Evolutionary conservation across 495 filamentous ascomycete species (phyloP), one percentile per base, ranked within the genome.

Genomic region (Apodospora peruviana): DNA sequence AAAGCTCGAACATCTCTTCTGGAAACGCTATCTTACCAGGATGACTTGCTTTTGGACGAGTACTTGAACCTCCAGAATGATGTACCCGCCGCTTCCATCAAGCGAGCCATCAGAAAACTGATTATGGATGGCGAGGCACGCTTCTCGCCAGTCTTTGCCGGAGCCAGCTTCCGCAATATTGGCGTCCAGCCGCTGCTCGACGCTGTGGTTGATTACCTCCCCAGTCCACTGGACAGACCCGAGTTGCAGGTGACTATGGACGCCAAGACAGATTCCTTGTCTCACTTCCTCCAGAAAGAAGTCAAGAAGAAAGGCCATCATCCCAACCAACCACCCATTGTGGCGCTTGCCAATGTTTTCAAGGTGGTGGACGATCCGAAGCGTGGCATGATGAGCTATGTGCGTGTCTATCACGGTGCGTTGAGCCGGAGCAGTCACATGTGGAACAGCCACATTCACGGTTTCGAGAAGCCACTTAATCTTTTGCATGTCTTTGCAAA

Each of bases 181-280:
- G 94, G 94, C 19, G 91, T 99, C 9, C 88, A 95, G 64, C 91
- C 93, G 11, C 73, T 99, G 27, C 76, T 96, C 16, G 93, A 99
- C 63, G 88, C 85, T 27, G 79, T 97, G 23, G 76, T 87, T 11
- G 85, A 96, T 50, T 82, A 95, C 39, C 75, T 99, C 5, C 94
- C 94, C 4, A 87, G 82, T 45, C 94, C 94, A 0, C 62, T 66
- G 0, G 90, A 99, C 57, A 74, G 84, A 29, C 83, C 86, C 3
- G 85, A 90, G 56, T 79, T 88, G 1, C 84, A 91, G 50, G 79
- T 97, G 43, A 85, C 79, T 43, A 66, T 89, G 14, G 85, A 80
- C 5, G 58, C 66, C 61, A 52, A 79, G 65, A 59, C 76, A 65
- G 23, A 72, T 64, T 36, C 74, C 79, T 18, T 78, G 14, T 64